phyloP scores from a whole-genome alignment of 192 early-diverging fungal genomes.

The Backusella psychrophila region DNA sequence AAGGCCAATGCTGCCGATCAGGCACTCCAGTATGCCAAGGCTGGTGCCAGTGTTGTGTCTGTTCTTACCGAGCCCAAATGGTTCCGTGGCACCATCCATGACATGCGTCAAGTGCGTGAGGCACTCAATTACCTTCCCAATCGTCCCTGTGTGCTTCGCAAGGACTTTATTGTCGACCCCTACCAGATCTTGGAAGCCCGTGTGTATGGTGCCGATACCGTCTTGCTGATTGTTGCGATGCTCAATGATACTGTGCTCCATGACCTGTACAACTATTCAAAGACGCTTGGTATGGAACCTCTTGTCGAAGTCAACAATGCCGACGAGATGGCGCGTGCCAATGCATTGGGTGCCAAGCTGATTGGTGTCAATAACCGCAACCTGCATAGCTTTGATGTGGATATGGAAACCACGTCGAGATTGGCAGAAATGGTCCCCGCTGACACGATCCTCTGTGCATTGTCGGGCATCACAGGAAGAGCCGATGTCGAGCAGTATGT shows the following conservation, averaged over 20 bases:
- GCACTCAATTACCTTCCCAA: slow-evolving; percentile 60
- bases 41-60: slow-evolving; percentile 90
- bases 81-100: slow-evolving; percentile 95
- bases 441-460: slow-evolving; percentile 75
- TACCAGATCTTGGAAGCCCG: slow-evolving; percentile 97
- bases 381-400: slow-evolving; percentile 93
- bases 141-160: slow-evolving; percentile 91
- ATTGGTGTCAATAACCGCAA: slow-evolving; percentile 99
- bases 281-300: slow-evolving; percentile 90
- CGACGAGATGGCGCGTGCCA: slow-evolving; percentile 85
- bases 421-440: slow-evolving; percentile 80
- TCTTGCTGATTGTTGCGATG: slow-evolving; percentile 96
- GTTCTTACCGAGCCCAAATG: slow-evolving; percentile 98
- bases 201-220: slow-evolving; percentile 89
- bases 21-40: slow-evolving; percentile 80
- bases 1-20: slow-evolving; percentile 84
- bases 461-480: slow-evolving; percentile 86
- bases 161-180: slow-evolving; percentile 93
- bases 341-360: slow-evolving; percentile 77
- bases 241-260: slow-evolving; percentile 66
- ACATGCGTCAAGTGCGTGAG: slow-evolving; percentile 82
- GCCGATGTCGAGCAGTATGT: slow-evolving; percentile 81
- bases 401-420: slow-evolving; percentile 77
- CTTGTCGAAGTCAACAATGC: slow-evolving; percentile 94
- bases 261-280: slow-evolving; percentile 70